Base-by-base conservation (phyloP, 805 yeast species). In the Pichia occidentalis region DNA sequence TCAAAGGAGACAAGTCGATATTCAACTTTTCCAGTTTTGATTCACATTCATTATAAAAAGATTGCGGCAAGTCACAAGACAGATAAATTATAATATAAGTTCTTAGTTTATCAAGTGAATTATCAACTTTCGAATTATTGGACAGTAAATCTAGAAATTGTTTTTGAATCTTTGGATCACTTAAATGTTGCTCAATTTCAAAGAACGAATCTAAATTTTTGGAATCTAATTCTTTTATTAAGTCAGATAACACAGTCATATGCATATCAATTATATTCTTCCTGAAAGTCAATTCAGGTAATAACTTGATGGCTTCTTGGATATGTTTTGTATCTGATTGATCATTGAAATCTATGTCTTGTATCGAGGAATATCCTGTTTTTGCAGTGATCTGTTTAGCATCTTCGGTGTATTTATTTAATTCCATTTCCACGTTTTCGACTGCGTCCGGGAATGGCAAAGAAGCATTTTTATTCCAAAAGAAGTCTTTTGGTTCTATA, bases 381-480 rank as follows among this genome's bases (percentile, higher is more conserved):
- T 73, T 77, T 34, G 73, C 72, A 1, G 97, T 86, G 36, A 94
- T 69, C 42, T 83, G 94, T 44, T 80, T 81, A 2, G 97, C 95
- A 50, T 86, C 96, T 40, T 74, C 73, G 48, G 88, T 90, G 62
- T 92, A 92, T 38, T 71, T 68, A 42, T 80, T 76, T 43, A 88
- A 68, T 42, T 86, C 97, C 20, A 70, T 62, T 54, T 92, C 97
- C 16, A 95, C 94, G 60, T 85, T 85, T 59, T 92, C 98, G 24
- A 95, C 98, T n/a, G 94, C 97, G 56, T 90, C 97, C 1, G 98
- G 98, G 67, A 92, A 92, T 26, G 98, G 97, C 40, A 85, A 64
- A 35, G 81, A 81, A 10, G 95, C 70, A 61, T 92, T 88, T 44
- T 71, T 70, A 45, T 62, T 65, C 98, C 98, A 92, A 63, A 92